These are phyloP conservation scores for Ogataea corticis DNA, from an alignment of 805 yeast genomes.

Conservation along the genomic window DNA sequence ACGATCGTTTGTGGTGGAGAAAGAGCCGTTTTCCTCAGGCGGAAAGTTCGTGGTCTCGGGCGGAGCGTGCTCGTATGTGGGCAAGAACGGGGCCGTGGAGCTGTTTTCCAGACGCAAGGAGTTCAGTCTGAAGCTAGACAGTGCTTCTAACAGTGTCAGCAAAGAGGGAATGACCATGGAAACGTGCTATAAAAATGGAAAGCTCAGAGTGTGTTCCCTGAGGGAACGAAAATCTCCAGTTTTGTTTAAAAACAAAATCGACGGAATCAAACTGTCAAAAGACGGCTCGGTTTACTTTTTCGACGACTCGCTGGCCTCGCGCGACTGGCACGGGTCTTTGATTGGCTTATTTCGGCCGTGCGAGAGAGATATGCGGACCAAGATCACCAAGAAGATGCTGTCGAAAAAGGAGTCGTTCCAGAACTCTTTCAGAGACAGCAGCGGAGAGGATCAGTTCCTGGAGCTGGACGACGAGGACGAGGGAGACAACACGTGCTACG, in stretches of 20 bases:
- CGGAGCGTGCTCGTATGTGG: slow-evolving; percentile 17
- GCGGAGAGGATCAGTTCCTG: slow-evolving; percentile 21
- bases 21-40: slow-evolving; percentile 17
- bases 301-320: slow-evolving; percentile 22
- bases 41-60: slow-evolving; percentile 23
- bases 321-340: slow-evolving; percentile 30
- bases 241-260: slow-evolving; percentile 26
- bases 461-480: slow-evolving; percentile 19
- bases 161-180: slow-evolving; percentile 18
- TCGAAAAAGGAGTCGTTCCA: slow-evolving; percentile 21
- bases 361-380: slow-evolving; percentile 29
- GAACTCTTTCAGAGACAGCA: slow-evolving; percentile 6
- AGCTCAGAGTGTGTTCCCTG: slow-evolving; percentile 21
- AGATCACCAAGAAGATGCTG: slow-evolving; percentile 29
- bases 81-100: slow-evolving; percentile 6
- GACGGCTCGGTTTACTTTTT: slow-evolving; percentile 31
- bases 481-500: slow-evolving; percentile 30
- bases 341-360: slow-evolving; percentile 33
- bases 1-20: slow-evolving; percentile 26
- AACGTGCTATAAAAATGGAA: slow-evolving; percentile 14
- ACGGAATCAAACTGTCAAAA: slow-evolving; percentile 34
- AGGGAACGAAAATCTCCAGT: slow-evolving; percentile 25
- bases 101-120: background rate
- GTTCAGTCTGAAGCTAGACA: slow-evolving; percentile 1
- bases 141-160: slow-evolving; percentile 9